Evolutionary conservation across 306 rosid genomes (phyloP).

Genomic region (Senna siamea): DNA sequence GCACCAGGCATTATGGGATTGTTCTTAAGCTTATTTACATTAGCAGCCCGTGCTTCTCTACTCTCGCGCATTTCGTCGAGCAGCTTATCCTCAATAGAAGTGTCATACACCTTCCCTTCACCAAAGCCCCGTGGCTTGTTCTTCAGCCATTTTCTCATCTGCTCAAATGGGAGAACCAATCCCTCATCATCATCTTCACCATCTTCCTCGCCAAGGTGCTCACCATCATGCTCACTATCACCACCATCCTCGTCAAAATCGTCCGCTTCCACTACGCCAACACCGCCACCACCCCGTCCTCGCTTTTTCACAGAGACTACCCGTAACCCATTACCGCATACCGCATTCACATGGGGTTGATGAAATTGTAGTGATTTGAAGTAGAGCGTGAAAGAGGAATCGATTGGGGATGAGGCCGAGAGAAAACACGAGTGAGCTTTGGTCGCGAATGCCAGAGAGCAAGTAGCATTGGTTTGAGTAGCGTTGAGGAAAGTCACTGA

Average conservation of each 20-base stretch:
- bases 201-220: slow-evolving; percentile 15
- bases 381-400: slow-evolving; percentile 12
- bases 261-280: slow-evolving; percentile 23
- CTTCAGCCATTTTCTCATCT: slow-evolving; percentile 66
- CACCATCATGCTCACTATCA: too few species aligned
- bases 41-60: slow-evolving; percentile 55
- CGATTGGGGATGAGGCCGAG: slow-evolving; percentile 3
- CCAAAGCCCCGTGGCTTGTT: slow-evolving; percentile 81
- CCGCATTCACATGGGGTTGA: slow-evolving; percentile 25
- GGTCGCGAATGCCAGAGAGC: slow-evolving; percentile 24
- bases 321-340: slow-evolving; percentile 26
- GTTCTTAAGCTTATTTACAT: slow-evolving; percentile 59
- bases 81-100: slow-evolving; percentile 82
- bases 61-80: slow-evolving; percentile 71
- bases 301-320: slow-evolving; percentile 35
- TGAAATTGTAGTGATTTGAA: slow-evolving; percentile 38
- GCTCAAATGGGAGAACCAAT: slow-evolving; percentile 48
- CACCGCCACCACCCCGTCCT: slow-evolving; percentile 14
- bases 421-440: slow-evolving; percentile 27
- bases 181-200: slow-evolving; percentile 49
- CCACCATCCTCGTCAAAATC: slow-evolving; percentile 43
- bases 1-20: slow-evolving; percentile 35
- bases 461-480: slow-evolving; percentile 22
- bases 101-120: slow-evolving; percentile 75
- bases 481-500: slow-evolving; percentile 19